Percentiles rank a stretch among this genome's conserved stretches.
Evolutionary conservation across 495 filamentous ascomycete genomes (phyloP).

Genomic region (Sporormia fimetaria): DNA sequence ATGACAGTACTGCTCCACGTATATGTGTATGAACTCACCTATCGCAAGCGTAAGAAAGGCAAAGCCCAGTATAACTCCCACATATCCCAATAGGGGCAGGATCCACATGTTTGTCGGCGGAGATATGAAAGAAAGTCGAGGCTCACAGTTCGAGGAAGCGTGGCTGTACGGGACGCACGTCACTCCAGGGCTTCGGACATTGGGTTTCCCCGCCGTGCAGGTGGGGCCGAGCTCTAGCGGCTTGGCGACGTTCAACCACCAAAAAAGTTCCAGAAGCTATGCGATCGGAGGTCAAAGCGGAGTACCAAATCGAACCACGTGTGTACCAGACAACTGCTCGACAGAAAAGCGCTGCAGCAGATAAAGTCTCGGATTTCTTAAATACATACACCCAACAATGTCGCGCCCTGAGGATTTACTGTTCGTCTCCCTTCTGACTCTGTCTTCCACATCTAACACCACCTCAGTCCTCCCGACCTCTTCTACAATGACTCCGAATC

Average conservation of each 20-base stretch:
- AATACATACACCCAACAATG: constrained; percentile 46
- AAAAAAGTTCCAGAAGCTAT: constrained; percentile 14
- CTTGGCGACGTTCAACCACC: neutral
- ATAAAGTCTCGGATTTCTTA: too few relatives aligned
- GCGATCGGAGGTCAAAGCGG: too few relatives aligned
- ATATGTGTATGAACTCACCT: too few relatives aligned
- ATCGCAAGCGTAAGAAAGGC: constrained; percentile 87
- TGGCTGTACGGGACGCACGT: constrained; percentile 11
- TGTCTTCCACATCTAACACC: constrained; percentile 7
- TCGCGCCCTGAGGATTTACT: constrained; percentile 91
- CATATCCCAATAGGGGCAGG: constrained; percentile 76
- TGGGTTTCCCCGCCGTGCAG: neutral
- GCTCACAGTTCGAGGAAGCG: too few relatives aligned
- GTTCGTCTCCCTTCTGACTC: constrained; percentile 38
- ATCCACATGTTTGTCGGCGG: constrained; percentile 91
- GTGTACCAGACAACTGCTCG: too few relatives aligned
- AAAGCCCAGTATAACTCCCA: constrained; percentile 81
- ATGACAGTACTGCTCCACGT: too few relatives aligned
- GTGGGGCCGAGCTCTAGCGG: constrained; percentile 7
- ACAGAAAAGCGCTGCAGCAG: neutral
- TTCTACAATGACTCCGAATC: constrained; percentile 95
- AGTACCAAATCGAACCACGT: too few relatives aligned
- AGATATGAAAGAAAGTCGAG: too few relatives aligned
- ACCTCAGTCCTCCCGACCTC: constrained; percentile 74
- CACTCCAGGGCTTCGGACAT: too few relatives aligned